These are phyloP conservation scores for Chlamydomonas sp. DNA, from an alignment of 139 green algal species.

Conservation along the genomic window DNA sequence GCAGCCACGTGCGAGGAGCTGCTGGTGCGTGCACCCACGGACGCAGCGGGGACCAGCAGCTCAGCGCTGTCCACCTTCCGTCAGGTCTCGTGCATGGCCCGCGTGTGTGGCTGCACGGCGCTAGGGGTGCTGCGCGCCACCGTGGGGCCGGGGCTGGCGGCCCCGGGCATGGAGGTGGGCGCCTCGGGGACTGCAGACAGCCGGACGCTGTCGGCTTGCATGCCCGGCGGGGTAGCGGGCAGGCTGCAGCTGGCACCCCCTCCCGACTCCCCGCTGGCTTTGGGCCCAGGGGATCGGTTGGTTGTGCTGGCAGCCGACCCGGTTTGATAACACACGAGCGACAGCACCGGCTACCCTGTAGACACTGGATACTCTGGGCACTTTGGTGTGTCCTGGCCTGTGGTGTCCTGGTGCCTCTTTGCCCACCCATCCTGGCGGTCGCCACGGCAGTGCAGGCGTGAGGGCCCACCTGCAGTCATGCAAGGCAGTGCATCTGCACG, in stretches of 20 bases:
- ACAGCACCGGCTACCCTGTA: too few species aligned
- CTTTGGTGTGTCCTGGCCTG: too few species aligned
- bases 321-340: neutral
- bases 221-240: neutral
- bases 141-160: neutral
- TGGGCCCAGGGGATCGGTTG: neutral
- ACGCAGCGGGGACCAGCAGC: neutral
- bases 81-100: neutral
- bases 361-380: too few species aligned
- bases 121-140: slow-evolving; percentile 11
- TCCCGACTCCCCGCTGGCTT: neutral
- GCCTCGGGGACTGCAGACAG: neutral
- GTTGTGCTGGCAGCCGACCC: slow-evolving; percentile 28
- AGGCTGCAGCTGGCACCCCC: slow-evolving; percentile 19
- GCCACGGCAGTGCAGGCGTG: too few species aligned
- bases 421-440: too few species aligned
- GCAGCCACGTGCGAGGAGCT: neutral
- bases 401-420: too few species aligned
- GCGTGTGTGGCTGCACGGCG: slow-evolving; percentile 9
- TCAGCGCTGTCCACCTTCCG: neutral
- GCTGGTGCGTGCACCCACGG: too few species aligned
- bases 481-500: too few species aligned
- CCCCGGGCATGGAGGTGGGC: neutral
- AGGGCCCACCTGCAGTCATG: too few species aligned
- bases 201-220: too few species aligned